These are phyloP conservation scores for Euphorbia peplus DNA, from an alignment of 345 rosid species.

Conservation along the genomic window DNA sequence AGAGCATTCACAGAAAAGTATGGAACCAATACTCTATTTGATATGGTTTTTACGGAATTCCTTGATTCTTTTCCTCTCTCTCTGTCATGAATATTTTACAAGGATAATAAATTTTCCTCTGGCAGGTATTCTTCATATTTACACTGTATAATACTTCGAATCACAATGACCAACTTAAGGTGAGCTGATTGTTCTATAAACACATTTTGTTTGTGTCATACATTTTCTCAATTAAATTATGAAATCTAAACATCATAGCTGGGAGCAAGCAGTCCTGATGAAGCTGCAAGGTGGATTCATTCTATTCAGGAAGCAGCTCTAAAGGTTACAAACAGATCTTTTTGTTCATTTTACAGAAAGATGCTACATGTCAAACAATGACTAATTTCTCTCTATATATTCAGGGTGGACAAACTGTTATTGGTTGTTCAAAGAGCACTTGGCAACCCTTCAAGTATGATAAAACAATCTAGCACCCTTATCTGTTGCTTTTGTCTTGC, in stretches of 20 bases:
- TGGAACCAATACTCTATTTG: conserved; percentile 16
- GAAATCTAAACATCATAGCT: conserved; percentile 44
- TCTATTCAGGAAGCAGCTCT: conserved; percentile 71
- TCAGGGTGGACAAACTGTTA: conserved; percentile 52
- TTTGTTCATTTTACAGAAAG: background rate
- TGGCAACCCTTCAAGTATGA: conserved; percentile 71
- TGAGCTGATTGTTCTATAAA: conserved; percentile 33
- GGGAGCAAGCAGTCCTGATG: conserved; percentile 95
- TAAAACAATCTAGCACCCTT: background rate
- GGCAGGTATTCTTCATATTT: conserved; percentile 85
- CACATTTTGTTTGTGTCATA: conserved; percentile 9
- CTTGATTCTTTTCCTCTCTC: conserved; percentile 10
- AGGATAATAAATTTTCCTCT: conserved; percentile 18
- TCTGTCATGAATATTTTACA: conserved; percentile 8
- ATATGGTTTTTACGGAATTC: background rate
- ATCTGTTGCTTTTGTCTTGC: conserved; percentile 2
- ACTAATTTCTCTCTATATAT: conserved; percentile 27
- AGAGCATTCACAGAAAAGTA: conserved; percentile 89
- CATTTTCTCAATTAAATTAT: conserved; percentile 26
- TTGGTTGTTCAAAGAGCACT: conserved; percentile 57
- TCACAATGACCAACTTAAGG: conserved; percentile 94
- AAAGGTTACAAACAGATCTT: conserved; percentile 45
- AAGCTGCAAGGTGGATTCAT: conserved; percentile 95
- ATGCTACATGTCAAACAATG: conserved; percentile 11
- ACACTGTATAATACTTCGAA: conserved; percentile 81